These are phyloP conservation scores for Zygoascus ofunaensis DNA, from an alignment of 805 yeast species.

Conservation along the genomic window DNA sequence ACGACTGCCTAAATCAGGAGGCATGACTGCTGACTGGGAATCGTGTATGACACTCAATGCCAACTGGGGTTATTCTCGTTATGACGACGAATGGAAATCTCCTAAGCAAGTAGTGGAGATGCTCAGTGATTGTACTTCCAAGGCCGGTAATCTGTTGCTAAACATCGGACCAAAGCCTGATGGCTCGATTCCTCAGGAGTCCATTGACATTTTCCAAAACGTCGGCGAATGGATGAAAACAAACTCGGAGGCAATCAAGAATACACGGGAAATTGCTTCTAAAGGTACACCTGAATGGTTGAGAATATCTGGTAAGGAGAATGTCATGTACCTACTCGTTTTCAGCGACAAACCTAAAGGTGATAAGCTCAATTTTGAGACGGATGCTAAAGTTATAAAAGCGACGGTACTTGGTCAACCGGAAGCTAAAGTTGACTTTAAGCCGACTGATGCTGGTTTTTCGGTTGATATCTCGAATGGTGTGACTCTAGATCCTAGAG, in stretches of 20 bases:
- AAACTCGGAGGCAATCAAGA: not conserved
- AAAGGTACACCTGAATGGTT: too few species aligned
- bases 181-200: conserved; percentile 10
- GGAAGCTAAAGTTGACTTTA: too few species aligned
- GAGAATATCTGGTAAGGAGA: too few species aligned
- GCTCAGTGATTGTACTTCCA: conserved; percentile 10
- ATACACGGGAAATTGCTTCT: too few species aligned
- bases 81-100: conserved; percentile 10
- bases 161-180: conserved; percentile 15
- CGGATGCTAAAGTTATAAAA: too few species aligned
- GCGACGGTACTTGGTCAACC: too few species aligned
- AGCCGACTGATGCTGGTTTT: too few species aligned
- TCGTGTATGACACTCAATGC: conserved; percentile 13
- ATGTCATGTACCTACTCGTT: too few species aligned
- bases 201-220: conserved; percentile 2
- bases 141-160: conserved; percentile 13
- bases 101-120: conserved; percentile 6
- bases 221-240: conserved; percentile 12
- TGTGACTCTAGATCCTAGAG: too few species aligned
- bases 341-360: too few species aligned
- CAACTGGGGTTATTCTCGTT: conserved; percentile 14
- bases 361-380: too few species aligned
- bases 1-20: conserved; percentile 9
- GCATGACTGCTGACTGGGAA: conserved; percentile 9
- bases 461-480: too few species aligned